phyloP scores from a whole-genome alignment of 1,284 basidiomycete species.

The Malassezia restricta region DNA sequence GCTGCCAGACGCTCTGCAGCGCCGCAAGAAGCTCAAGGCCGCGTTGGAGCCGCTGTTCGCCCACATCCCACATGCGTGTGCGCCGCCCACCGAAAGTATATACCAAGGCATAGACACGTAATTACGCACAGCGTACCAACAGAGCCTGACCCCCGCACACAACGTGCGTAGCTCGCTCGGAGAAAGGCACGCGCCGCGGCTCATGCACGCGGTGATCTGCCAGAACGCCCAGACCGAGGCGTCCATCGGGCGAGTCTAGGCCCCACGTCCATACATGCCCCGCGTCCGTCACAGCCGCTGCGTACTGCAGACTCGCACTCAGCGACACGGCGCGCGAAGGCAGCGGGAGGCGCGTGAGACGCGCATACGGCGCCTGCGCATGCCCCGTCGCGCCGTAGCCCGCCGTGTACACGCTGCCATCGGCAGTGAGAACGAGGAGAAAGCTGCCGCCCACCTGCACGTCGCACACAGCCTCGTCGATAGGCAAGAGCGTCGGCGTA shows the following conservation, averaged over 20 bases:
- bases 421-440: conserved; percentile 3
- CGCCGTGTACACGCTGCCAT: conserved; percentile 3
- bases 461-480: not conserved
- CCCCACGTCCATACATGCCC: conserved; percentile 12
- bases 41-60: conserved; percentile 39
- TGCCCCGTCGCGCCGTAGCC: conserved; percentile 13
- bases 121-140: not conserved
- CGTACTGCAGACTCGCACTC: conserved; percentile 7
- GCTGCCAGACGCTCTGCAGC: conserved; percentile 30
- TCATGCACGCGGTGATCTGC: not conserved
- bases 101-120: conserved; percentile 6
- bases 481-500: not conserved
- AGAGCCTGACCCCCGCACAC: conserved; percentile 2
- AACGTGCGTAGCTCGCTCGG: not conserved
- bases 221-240: not conserved
- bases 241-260: not conserved
- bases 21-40: conserved; percentile 25
- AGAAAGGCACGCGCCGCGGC: not conserved
- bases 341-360: not conserved
- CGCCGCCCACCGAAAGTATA: conserved; percentile 28
- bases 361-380: not conserved
- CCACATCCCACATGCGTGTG: conserved; percentile 25
- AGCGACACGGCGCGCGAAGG: not conserved
- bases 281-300: conserved; percentile 5
- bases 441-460: conserved; percentile 13